A percentile compares a stretch with the other conserved stretches of the same genome.
These are phyloP conservation scores for Basipetospora sp. DNA, from an alignment of 2,329 filamentous ascomycete genomes.

Conservation along the genomic window DNA sequence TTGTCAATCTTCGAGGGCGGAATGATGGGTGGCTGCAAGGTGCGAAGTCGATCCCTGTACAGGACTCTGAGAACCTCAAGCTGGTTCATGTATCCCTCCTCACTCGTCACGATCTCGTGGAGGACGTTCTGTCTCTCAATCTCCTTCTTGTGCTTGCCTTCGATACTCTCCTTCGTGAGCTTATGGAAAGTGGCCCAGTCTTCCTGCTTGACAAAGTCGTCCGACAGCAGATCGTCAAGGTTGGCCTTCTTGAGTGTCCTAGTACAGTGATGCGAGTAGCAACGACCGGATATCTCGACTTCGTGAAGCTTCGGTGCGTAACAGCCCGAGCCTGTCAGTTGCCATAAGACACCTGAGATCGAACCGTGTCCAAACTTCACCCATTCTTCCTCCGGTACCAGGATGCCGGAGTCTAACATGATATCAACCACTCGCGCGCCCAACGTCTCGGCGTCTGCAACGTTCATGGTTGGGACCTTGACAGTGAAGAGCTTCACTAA, in stretches of 20 bases:
- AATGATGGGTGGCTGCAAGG: constrained; percentile 66
- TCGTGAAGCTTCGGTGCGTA: constrained; percentile 77
- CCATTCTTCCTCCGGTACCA: constrained; percentile 91
- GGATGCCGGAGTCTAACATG: constrained; percentile 64
- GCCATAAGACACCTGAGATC: constrained; percentile 82
- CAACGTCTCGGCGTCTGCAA: constrained; percentile 82
- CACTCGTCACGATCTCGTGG: constrained; percentile 87
- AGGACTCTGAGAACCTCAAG: constrained; percentile 72
- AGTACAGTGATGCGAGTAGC: constrained; percentile 89
- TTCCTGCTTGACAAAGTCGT: constrained; percentile 50
- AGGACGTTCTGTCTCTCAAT: constrained; percentile 84
- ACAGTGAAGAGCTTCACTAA: constrained; percentile 78
- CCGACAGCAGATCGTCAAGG: constrained; percentile 56
- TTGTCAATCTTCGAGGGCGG: constrained; percentile 60
- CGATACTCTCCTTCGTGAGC: constrained; percentile 61
- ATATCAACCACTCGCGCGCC: constrained; percentile 61
- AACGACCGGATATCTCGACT: constrained; percentile 54
- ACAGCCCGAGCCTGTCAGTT: constrained; percentile 80
- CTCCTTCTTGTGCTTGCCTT: constrained; percentile 65
- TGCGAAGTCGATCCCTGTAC: constrained; percentile 67
- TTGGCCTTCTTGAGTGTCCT: constrained; percentile 91
- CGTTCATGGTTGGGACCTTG: constrained; percentile 97
- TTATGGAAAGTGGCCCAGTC: constrained; percentile 88
- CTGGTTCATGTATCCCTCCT: constrained; percentile 81
- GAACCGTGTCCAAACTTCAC: constrained; percentile 73